Base-by-base conservation (phyloP, 495 filamentous ascomycete genomes). In the Hyaloscypha variabilis region DNA sequence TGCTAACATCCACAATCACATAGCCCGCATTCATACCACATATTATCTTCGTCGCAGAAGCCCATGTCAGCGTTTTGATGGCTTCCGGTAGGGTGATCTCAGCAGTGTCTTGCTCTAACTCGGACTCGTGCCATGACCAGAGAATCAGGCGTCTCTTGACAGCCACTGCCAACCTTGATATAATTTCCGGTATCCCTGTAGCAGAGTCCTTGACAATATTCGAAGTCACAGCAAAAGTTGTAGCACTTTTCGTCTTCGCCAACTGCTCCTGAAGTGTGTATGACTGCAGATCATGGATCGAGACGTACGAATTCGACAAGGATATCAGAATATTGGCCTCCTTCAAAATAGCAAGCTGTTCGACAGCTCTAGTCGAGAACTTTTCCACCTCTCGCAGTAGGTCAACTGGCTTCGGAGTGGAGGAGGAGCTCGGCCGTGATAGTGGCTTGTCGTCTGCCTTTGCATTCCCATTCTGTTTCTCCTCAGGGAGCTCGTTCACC, bases 81-180 rank as follows among this genome's bases (percentile, higher is more conserved):
- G 89, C 81, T 64, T 91, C 94, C 34, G 89, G 83, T 34, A 98
- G 81, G 4, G 86, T 85, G 39, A 97, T 84, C 78, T 98, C 96
- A 51, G 80, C 80, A 2, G 88, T 86, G 26, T 96, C 87, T 2
- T 78, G 75, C 39, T 85, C 86, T 55, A 97, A 82, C 77, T 97
- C 96, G 80, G 92, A 94, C 73, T 97, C 95, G 67, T 94, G 88
- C 95, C 95, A 99, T 54, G 90, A 88, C 92, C 96, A 98, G 65
- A 97, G 77, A 64, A 98, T 68, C 59, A 98, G 82, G 69, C 90
- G 91, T 73, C 95, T 82, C 82, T 97, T 98, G 11, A 97, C 90
- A 0, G 92, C 93, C 1, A 98, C 94, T 11, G 92, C 94, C 34
- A 99, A 78, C 36, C 93, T 81, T 10, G 91, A 96, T 57, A 97